Evolutionary conservation across 2,329 filamentous ascomycete genomes (phyloP), one percentile per base, ranked within the genome.

Genomic region (Fusarium sp.): DNA sequence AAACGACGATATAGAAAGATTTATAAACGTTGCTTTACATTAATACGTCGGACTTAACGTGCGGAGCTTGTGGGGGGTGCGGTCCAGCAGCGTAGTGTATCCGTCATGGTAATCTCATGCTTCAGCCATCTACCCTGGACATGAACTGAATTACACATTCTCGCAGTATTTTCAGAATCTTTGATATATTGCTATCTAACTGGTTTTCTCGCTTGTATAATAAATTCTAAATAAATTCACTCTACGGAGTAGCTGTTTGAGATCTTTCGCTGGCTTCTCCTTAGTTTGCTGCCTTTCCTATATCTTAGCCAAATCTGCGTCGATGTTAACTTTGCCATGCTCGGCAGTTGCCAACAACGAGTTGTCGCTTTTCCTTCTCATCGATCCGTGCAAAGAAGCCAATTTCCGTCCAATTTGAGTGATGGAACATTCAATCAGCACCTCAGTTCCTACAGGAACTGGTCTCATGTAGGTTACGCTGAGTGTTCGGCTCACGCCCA

Each of bases 381-480:
- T 86, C 20, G 82, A 80, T 2, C 86, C 87, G 62, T 82, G 82
- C 7, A 91, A 56, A 14, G 84, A 81, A 49, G 82, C 82, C 66
- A 91, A 65, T 55, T 81, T 82, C 75, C 81, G 83, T 3, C 90
- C 89, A 19, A 84, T 77, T 64, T 88, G 84, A 7, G 90, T 77
- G 17, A 90, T 76, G 71, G 89, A 86, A 67, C 84, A 85, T 66
- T 87, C 82, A 43, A 92, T 74, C 20, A 86, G 70, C 10, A 88
- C 78, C 67, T 82, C 80, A 2, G 78, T 79, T 11, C 86, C 88
- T 14, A 76, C 73, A 2, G 86, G 85, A 5, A 86, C 83, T 2
- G 90, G 90, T 1, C 89, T 83, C 62, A 93, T 78, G 75, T 91
- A 93, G 0, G 88, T 91, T 41, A 90, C 83, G 71, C 85, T 88